Base-by-base conservation (phyloP, 2,329 filamentous ascomycete species). In the Clonostachys sp. region DNA sequence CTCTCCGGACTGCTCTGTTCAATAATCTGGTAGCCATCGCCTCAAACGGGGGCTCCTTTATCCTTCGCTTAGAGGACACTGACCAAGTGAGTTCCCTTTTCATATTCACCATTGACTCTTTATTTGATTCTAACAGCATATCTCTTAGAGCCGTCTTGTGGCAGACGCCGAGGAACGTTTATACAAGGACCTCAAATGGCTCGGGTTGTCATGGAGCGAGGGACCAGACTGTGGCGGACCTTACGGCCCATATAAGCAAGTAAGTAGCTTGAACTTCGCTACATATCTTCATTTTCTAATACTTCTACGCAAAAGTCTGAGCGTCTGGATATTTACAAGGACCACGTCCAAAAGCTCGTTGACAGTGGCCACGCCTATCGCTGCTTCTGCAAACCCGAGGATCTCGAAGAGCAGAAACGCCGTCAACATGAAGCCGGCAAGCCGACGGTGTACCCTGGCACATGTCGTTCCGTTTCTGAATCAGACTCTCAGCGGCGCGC, bases 1-100 rank as follows among this genome's bases (percentile, higher is more conserved):
- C 91, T 1, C 67, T 99, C 35, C 79, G 94, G 49, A 99, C 94
- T 1, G 95, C 95, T 0, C 69, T 99, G n/a, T 97, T 91, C 72
- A 97, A 96, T 60, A 96, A 92, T 56, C 73, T 99, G 5, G 77
- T 95, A n/a, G 91, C 94, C 1, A 88, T 85, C 59, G 83, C 86
- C 4, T 96, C 94, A 0, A 60, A 61, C 4, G 85, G 87, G 5
- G 94, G 94, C 7, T 87, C 95, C 63, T 99, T 99, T 59, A 69
- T 99, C 12, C 71, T 99, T 44, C 83, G 94, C 10, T 84, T 99
- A 53, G 94, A 99, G 71, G 94, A 99, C 64, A 99, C 94, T 5
- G 94, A 97, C 67, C 88, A 89, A 77, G 88, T 91, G 67, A 55
- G 75, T 46, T 42, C 14, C 18, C 38, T 38, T 12, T 46, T 45